A percentile compares a stretch with the other conserved stretches of the same genome.
Conservation (phyloP, 306 rosid species). For the Lathyrus oleraceus region DNA sequence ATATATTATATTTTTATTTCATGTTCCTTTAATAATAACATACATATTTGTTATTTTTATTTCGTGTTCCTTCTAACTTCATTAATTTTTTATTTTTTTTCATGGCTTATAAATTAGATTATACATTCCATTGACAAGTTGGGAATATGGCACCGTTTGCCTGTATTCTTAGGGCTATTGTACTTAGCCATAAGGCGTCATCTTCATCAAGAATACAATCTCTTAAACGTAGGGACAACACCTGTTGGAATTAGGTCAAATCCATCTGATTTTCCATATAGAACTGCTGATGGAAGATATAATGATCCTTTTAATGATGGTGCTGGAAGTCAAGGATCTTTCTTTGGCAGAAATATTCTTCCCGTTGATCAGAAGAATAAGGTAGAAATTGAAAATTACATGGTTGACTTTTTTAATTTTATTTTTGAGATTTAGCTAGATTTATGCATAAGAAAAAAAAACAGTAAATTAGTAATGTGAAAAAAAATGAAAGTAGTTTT, state of each 20-base stretch:
- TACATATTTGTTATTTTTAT: not conserved
- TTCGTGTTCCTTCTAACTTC: not conserved
- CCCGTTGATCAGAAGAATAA: slow-evolving; percentile 50
- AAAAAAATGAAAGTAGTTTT: no score
- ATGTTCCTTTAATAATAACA: not conserved
- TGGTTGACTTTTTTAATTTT: not conserved
- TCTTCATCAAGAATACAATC: slow-evolving; percentile 58
- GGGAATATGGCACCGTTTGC: slow-evolving; percentile 59
- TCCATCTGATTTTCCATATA: slow-evolving; percentile 49
- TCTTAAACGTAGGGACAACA: slow-evolving; percentile 55
- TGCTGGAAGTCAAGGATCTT: slow-evolving; percentile 53
- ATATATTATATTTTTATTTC: not conserved
- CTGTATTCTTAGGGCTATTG: slow-evolving; percentile 47
- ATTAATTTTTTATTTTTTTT: not conserved
- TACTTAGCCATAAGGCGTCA: slow-evolving; percentile 47
- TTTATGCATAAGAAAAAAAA: no score
- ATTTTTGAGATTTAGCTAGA: no score
- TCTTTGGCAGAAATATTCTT: slow-evolving; percentile 60
- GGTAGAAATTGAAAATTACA: slow-evolving; percentile 21
- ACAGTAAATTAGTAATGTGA: no score
- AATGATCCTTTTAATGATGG: slow-evolving; percentile 62
- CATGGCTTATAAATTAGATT: slow-evolving; percentile 40
- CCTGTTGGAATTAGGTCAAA: slow-evolving; percentile 50
- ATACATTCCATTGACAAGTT: slow-evolving; percentile 56
- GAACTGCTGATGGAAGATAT: slow-evolving; percentile 49